phyloP scores from a whole-genome alignment of 2,329 filamentous ascomycete species.

The Kalaharituber pfeilii region DNA sequence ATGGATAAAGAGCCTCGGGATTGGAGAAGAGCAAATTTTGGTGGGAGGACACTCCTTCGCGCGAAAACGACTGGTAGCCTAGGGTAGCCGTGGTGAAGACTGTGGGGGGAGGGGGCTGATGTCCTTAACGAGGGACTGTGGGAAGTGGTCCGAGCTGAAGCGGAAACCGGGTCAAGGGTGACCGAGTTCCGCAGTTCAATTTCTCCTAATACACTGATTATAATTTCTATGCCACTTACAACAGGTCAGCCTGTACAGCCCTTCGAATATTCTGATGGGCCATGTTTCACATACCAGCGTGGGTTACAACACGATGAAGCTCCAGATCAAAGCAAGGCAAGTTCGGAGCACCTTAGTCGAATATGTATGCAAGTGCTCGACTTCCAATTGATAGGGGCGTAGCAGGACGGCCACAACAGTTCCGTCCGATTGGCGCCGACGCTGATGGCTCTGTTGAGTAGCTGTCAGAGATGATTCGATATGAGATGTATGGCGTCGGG shows the following conservation, averaged over 20 bases:
- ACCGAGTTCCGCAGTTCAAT: background rate
- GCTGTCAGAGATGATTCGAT: no score
- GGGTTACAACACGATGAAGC: background rate
- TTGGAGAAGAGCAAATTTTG: constrained; percentile 6
- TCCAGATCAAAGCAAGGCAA: background rate
- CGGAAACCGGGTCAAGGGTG: background rate
- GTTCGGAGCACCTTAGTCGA: no score
- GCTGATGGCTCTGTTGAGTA: background rate
- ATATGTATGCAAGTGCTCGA: background rate
- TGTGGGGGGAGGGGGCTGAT: constrained; percentile 5
- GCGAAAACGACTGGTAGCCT: constrained; percentile 18
- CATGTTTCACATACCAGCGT: background rate
- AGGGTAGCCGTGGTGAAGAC: constrained; percentile 17
- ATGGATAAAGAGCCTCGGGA: constrained; percentile 15
- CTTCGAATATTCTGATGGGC: background rate
- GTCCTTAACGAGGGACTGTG: constrained; percentile 13
- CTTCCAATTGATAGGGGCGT: background rate
- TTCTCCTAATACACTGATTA: no score
- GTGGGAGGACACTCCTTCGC: constrained; percentile 8
- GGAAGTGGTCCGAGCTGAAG: background rate
- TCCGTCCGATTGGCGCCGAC: background rate
- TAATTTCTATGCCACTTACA: no score
- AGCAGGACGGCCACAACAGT: background rate
- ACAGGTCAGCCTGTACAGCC: background rate
- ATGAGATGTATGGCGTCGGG: background rate